Evolutionary conservation across 1,284 basidiomycete genomes (phyloP).

Genomic region (Waitea zeae): DNA sequence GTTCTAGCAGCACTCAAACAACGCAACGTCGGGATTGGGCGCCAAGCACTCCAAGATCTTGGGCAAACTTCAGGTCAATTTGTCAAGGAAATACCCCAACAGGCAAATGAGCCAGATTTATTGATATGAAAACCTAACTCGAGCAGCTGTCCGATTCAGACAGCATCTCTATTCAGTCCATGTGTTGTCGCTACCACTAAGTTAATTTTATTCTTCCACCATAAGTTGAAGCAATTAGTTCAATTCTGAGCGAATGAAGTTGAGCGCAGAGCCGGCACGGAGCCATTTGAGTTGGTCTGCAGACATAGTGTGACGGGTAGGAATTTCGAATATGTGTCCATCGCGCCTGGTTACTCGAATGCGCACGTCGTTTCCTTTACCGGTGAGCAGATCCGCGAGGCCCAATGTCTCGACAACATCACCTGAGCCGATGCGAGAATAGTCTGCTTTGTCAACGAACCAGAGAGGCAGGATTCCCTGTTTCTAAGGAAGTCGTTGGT

Average conservation of each 20-base stretch:
- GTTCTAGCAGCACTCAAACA: slow-evolving; percentile 24
- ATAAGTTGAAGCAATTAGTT: not conserved
- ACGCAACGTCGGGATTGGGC: not conserved
- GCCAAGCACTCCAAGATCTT: slow-evolving; percentile 5
- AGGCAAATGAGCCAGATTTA: too few relatives aligned
- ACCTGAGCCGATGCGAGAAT: slow-evolving; percentile 65
- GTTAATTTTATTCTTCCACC: not conserved
- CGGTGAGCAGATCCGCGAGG: slow-evolving; percentile 37
- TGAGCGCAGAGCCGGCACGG: slow-evolving; percentile 73
- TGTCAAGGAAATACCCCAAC: too few relatives aligned
- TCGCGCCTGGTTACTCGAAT: slow-evolving; percentile 55
- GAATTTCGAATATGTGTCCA: slow-evolving; percentile 51
- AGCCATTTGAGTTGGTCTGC: slow-evolving; percentile 82
- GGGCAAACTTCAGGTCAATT: too few relatives aligned
- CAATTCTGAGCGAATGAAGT: slow-evolving; percentile 49
- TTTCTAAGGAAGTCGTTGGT: too few relatives aligned
- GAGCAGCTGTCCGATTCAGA: too few relatives aligned
- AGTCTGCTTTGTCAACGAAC: slow-evolving; percentile 79
- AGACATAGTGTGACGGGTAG: slow-evolving; percentile 78
- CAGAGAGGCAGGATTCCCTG: slow-evolving; percentile 88
- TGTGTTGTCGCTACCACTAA: not conserved
- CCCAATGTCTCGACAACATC: slow-evolving; percentile 47
- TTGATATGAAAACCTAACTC: too few relatives aligned
- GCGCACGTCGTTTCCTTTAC: slow-evolving; percentile 32
- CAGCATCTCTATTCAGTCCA: not conserved